Evolutionary conservation across 495 filamentous ascomycete species (phyloP), one percentile per base, ranked within the genome.

Genomic region (Polyplosphaeria fusca): DNA sequence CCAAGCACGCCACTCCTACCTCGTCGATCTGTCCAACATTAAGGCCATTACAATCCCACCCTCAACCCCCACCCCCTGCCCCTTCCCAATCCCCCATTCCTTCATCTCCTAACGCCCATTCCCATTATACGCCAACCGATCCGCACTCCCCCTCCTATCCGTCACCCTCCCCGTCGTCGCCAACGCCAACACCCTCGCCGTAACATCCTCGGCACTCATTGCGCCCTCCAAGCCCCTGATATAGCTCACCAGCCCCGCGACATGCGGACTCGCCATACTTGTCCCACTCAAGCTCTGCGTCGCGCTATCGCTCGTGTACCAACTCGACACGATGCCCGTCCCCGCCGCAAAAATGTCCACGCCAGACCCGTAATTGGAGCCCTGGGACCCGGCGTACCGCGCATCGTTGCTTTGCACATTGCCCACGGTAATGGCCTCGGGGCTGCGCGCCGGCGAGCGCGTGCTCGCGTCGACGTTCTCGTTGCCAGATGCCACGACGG

Each of bases 321-420:
- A 98, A 72, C 91, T 93, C n/a, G 91, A 95, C 52, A 86, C 77
- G 61, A 98, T 96, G 82, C 87, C 95, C 46, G 97, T 79, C 64
- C 93, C 93, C 42, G 93, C 91, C 47, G 91, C 93, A 69, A 98
- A 97, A 77, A 98, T 95, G 70, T 97, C 90, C 68, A 91, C 95
- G 80, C 91, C 96, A 79, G 90, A 89, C 70, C 93, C 93, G 74
- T 85, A 97, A 84, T 97, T 98, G 80, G 92, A 96, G 9, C 51
- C 51, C 25, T 13, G 2, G 5, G 19, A 3, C 1, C 41, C 40
- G 83, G 95, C 96, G 81, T 96, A 96, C 71, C 93, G 89, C 78
- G 89, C 87, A 71, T 96, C 92, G 63, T 80, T 81, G 18, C 95
- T 78, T 55, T 87, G 92, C 18, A 89, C 92, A 57, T 94, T 94